Percentiles rank a stretch among this genome's conserved stretches.
These are phyloP conservation scores for Nemania bipapillata DNA, from an alignment of 2,329 filamentous ascomycete species.

Conservation along the genomic window DNA sequence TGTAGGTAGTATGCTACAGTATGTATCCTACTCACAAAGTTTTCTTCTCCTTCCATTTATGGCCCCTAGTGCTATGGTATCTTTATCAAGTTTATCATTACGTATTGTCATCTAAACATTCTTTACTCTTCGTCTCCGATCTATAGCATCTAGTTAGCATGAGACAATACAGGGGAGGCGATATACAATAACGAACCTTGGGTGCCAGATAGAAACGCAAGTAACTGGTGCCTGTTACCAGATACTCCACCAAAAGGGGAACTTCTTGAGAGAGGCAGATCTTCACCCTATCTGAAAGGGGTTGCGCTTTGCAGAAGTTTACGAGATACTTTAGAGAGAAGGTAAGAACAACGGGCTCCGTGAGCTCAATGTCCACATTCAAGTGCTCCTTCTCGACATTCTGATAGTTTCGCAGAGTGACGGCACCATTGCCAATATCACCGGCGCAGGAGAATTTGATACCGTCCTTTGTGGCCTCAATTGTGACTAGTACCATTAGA, in stretches of 20 bases:
- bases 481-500: constrained; percentile 72
- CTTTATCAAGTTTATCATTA: constrained; percentile 40
- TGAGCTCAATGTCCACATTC: constrained; percentile 88
- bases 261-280: constrained; percentile 96
- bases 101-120: constrained; percentile 10
- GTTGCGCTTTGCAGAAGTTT: constrained; percentile 99
- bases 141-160: constrained; percentile 59
- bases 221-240: constrained; percentile 81
- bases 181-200: constrained; percentile 73
- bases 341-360: constrained; percentile 90
- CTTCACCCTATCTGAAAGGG: constrained; percentile 82
- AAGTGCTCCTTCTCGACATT: constrained; percentile 88
- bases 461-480: constrained; percentile 96
- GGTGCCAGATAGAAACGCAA: constrained; percentile 97
- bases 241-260: constrained; percentile 93
- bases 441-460: constrained; percentile 94
- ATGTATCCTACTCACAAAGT: constrained; percentile 34
- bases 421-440: constrained; percentile 94
- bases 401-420: constrained; percentile 88
- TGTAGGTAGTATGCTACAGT: constrained; percentile 10
- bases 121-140: constrained; percentile 74
- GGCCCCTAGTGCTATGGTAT: constrained; percentile 43
- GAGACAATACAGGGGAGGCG: background rate
- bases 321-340: constrained; percentile 99
- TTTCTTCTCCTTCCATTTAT: constrained; percentile 30